Evolutionary conservation across 805 yeast genomes (phyloP), one percentile per base, ranked within the genome.

Genomic region (Grigorovia humatica): DNA sequence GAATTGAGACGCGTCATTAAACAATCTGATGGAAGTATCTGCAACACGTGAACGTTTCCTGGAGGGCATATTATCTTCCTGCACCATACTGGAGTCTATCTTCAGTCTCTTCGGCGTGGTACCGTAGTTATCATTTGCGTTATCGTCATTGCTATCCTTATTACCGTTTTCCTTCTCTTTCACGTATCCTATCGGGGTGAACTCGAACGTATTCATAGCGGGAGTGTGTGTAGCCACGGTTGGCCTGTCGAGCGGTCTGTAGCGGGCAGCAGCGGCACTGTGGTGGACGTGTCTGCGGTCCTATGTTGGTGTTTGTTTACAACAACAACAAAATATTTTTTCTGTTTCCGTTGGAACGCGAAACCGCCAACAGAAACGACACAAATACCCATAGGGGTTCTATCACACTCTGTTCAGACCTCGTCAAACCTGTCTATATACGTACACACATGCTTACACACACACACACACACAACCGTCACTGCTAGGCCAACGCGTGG

Each of bases 171-270:
- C 52, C 48, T 57, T 58, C 52, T 56, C 59, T 48, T 60, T 60
- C 20, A 57, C 47, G 35, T 59, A 66, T 2, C 77, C 77, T 47
- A 74, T 70, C 0, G 78, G 78, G 1, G 76, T 73, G 53, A 74
- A 74, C 54, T 72, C 75, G 23, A 68, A 56, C 20, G 57, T 52
- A 38, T 61, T 60, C 42, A 11, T 55, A 47, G 17, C 55, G 38
- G 15, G 4, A 32, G 38, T 6, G 27, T 23, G 6, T 23, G 27
- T 23, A 23, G 27, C 27, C 27, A 23, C 27, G 27, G 3, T 23
- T 23, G 3, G 27, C 27, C 27, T 23, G 27, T 23, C 27, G 6
- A 23, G 27, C 27, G 27, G 27, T 23, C 27, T 23, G 27, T 23
- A 23, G 27, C 27, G 6, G 27, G 27, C 27, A 23, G 6, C 6